A percentile compares a stretch with the other conserved stretches of the same genome.
Conservation (phyloP, 768 basidiomycete species). For the Trichaptum fuscoviolaceum region DNA sequence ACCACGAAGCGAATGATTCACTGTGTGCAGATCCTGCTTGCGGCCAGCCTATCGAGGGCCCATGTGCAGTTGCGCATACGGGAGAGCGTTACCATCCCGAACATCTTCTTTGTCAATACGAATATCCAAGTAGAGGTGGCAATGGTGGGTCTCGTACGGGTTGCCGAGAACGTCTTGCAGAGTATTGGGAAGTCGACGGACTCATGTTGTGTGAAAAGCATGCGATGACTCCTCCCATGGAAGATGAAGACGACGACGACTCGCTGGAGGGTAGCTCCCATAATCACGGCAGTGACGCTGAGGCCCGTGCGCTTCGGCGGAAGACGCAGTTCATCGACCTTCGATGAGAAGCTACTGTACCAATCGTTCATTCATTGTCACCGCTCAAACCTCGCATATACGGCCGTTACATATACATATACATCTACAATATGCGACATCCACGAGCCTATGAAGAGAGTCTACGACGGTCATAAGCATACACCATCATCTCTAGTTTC, state of each 20-base stretch:
- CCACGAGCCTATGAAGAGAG: neutral
- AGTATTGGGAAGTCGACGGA: constrained; percentile 89
- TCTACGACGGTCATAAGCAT: neutral
- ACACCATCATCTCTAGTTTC: neutral
- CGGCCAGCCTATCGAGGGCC: constrained; percentile 88
- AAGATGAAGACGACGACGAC: constrained; percentile 19
- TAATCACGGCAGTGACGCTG: constrained; percentile 29
- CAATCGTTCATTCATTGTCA: neutral
- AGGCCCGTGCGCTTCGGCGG: constrained; percentile 62
- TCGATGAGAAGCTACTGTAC: neutral
- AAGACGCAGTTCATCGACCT: constrained; percentile 81
- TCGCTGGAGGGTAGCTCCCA: constrained; percentile 22
- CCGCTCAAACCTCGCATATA: neutral
- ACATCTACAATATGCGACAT: constrained; percentile 1
- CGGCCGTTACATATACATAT: neutral
- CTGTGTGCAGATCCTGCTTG: constrained; percentile 76
- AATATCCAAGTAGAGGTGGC: constrained; percentile 27
- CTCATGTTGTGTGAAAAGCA: constrained; percentile 86
- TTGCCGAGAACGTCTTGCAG: constrained; percentile 55
- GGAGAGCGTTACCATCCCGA: constrained; percentile 85
- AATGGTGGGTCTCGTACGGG: constrained; percentile 13
- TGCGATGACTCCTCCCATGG: constrained; percentile 33
- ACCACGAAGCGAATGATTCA: constrained; percentile 88
- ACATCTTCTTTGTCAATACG: constrained; percentile 79
- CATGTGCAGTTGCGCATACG: constrained; percentile 82